These are phyloP conservation scores for Rhinocladiella mackenziei DNA, from an alignment of 2,329 filamentous ascomycete genomes.

Conservation along the genomic window DNA sequence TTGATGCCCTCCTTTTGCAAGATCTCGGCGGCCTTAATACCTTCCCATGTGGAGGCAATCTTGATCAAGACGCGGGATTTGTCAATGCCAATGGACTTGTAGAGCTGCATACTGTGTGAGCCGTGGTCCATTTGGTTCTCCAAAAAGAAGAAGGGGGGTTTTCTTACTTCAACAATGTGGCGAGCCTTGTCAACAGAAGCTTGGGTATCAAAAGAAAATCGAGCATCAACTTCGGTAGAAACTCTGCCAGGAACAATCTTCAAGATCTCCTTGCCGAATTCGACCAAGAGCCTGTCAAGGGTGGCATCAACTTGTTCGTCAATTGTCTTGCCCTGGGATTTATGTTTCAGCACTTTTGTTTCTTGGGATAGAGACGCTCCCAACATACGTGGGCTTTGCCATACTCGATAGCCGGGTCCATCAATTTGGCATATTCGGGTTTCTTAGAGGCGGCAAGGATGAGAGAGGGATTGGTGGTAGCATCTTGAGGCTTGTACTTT, in stretches of 20 bases:
- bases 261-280: slow-evolving; percentile 97
- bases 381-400: slow-evolving; percentile 69
- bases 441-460: slow-evolving; percentile 99
- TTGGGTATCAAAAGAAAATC: slow-evolving; percentile 92
- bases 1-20: slow-evolving; percentile 95
- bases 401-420: slow-evolving; percentile 77
- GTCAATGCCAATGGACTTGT: slow-evolving; percentile 83
- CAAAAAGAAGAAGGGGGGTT: not conserved
- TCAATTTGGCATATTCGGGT: slow-evolving; percentile 87
- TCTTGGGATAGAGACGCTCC: not conserved
- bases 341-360: slow-evolving; percentile 7
- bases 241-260: slow-evolving; percentile 97
- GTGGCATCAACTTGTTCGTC: slow-evolving; percentile 84
- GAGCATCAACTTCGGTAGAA: slow-evolving; percentile 95
- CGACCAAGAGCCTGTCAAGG: slow-evolving; percentile 89
- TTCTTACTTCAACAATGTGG: slow-evolving; percentile 89
- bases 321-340: slow-evolving; percentile 52
- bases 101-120: slow-evolving; percentile 60
- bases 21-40: slow-evolving; percentile 97
- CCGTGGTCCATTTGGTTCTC: not conserved
- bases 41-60: slow-evolving; percentile 98
- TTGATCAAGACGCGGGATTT: slow-evolving; percentile 98
- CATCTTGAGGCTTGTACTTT: slow-evolving; percentile 99
- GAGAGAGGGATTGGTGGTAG: slow-evolving; percentile 98
- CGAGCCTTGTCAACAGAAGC: slow-evolving; percentile 92